These are phyloP conservation scores for Avena atlantica DNA, from an alignment of 176 grass and related monocot genomes.

Conservation along the genomic window DNA sequence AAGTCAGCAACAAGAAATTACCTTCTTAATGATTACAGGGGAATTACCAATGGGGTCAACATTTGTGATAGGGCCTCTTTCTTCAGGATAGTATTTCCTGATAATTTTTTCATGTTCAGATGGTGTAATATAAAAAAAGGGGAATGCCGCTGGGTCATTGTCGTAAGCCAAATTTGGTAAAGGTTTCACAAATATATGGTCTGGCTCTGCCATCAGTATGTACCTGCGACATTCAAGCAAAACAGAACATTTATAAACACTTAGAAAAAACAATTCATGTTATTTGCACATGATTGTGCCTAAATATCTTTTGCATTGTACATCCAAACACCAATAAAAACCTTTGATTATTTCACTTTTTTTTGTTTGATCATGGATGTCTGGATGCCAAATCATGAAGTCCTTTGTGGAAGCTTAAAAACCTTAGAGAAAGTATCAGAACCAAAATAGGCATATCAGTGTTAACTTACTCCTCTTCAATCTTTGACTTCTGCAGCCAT, in stretches of 20 bases:
- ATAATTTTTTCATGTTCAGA: slow-evolving; percentile 73
- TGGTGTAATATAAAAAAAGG: slow-evolving; percentile 94
- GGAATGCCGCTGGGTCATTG: slow-evolving; percentile 75
- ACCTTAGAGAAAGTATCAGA: background rate
- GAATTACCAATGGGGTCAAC: slow-evolving; percentile 96
- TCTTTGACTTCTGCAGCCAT: slow-evolving; percentile 86
- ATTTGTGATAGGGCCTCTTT: slow-evolving; percentile 75
- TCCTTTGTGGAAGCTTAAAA: background rate
- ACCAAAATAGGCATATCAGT: background rate
- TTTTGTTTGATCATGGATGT: slow-evolving; percentile 28
- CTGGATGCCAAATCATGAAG: slow-evolving; percentile 1
- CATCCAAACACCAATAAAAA: background rate
- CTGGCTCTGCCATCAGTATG: slow-evolving; percentile 98
- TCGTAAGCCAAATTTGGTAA: slow-evolving; percentile 80
- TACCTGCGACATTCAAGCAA: slow-evolving; percentile 64
- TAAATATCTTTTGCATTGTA: slow-evolving; percentile 8
- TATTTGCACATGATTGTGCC: slow-evolving; percentile 28
- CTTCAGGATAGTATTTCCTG: slow-evolving; percentile 90
- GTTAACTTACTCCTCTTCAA: slow-evolving; percentile 87
- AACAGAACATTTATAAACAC: slow-evolving; percentile 15
- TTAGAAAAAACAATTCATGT: background rate
- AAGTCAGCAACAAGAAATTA: slow-evolving; percentile 39
- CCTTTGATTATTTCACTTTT: background rate
- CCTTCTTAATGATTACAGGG: slow-evolving; percentile 98
- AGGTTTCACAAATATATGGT: slow-evolving; percentile 93